Evolutionary conservation across 2,329 filamentous ascomycete genomes (phyloP).

Genomic region (Aspergillus melleus): DNA sequence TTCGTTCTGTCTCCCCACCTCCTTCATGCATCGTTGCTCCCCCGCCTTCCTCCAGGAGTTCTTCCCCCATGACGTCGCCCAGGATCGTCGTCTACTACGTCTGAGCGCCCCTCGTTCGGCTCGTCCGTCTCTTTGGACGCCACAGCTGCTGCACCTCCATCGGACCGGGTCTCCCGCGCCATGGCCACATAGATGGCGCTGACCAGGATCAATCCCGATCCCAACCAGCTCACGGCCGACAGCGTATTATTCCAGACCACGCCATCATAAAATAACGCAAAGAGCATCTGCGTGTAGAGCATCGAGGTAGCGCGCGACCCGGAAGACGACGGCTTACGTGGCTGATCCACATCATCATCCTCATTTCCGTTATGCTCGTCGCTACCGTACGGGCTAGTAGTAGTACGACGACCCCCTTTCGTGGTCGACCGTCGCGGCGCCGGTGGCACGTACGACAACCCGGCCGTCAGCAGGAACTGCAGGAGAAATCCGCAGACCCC

Average conservation of each 20-base stretch:
- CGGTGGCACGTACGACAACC: conserved; percentile 69
- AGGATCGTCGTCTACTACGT: background rate
- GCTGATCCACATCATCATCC: background rate
- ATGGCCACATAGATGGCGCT: conserved; percentile 66
- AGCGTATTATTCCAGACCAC: conserved; percentile 63
- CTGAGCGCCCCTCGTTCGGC: background rate
- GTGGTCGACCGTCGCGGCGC: conserved; percentile 21
- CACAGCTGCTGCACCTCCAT: conserved; percentile 2
- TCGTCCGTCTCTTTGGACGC: background rate
- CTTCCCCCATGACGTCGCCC: conserved; percentile 5
- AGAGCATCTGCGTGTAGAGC: conserved; percentile 70
- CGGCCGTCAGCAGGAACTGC: conserved; percentile 82
- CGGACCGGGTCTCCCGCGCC: conserved; percentile 41
- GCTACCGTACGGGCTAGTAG: conserved; percentile 12
- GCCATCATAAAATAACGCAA: conserved; percentile 65
- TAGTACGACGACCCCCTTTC: background rate
- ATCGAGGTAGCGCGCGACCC: conserved; percentile 61
- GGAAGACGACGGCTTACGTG: conserved; percentile 11
- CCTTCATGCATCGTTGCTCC: background rate
- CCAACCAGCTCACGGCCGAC: conserved; percentile 58
- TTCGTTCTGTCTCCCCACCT: background rate
- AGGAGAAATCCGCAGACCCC: conserved; percentile 76
- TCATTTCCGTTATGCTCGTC: background rate
- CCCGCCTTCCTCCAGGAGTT: conserved; percentile 2
- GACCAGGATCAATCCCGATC: conserved; percentile 64